Evolutionary conservation across 179 eudicot genomes (phyloP).

Genomic region (Patellifolia procumbens): DNA sequence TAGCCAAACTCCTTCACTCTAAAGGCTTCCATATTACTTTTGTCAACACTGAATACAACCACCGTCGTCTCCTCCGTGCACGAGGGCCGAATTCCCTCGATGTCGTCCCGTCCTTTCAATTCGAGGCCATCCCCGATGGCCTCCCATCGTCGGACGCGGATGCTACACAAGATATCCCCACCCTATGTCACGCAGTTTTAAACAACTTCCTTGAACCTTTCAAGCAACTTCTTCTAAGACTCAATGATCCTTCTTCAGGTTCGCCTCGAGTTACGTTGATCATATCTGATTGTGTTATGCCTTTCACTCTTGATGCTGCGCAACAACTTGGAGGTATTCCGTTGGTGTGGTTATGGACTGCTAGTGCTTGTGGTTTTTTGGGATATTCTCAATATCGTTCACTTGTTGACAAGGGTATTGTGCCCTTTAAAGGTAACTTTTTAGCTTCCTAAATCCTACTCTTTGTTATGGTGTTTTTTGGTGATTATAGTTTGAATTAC

Average conservation of each 20-base stretch:
- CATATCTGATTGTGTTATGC: constrained; percentile 31
- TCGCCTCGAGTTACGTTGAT: constrained; percentile 28
- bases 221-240: constrained; percentile 27
- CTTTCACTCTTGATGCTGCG: constrained; percentile 29
- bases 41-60: constrained; percentile 45
- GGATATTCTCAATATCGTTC: constrained; percentile 23
- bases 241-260: constrained; percentile 23
- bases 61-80: constrained; percentile 34
- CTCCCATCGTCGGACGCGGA: constrained; percentile 30
- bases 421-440: constrained; percentile 32
- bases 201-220: constrained; percentile 32
- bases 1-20: constrained; percentile 47
- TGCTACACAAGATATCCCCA: constrained; percentile 41
- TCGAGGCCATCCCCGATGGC: constrained; percentile 43
- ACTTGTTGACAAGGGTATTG: constrained; percentile 20
- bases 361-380: constrained; percentile 37
- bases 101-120: constrained; percentile 34
- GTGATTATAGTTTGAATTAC: too few relatives aligned
- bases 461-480: too few relatives aligned
- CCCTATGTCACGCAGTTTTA: constrained; percentile 29
- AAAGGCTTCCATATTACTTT: constrained; percentile 45
- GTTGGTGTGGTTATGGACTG: constrained; percentile 28
- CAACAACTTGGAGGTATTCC: constrained; percentile 16
- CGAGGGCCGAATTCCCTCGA: constrained; percentile 28
- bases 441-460: neutral